Conservation (phyloP, 805 yeast species). For the Novakomyces olei region DNA sequence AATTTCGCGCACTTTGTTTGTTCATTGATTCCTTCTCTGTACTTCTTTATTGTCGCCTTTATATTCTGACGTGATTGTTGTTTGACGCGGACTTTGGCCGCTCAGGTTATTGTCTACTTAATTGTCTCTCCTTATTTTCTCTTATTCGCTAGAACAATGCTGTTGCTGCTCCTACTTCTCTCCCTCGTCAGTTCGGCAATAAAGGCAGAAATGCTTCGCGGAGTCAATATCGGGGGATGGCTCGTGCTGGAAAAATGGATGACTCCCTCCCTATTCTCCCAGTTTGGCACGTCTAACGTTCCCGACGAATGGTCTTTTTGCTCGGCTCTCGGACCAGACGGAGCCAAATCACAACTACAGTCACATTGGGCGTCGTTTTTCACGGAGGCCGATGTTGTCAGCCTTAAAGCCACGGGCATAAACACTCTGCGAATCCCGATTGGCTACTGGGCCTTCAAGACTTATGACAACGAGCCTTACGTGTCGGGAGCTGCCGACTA, state of each 20-base stretch:
- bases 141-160: too few species aligned
- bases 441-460: slow-evolving; percentile 67
- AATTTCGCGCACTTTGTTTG: too few species aligned
- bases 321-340: slow-evolving; percentile 34
- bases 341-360: slow-evolving; percentile 29
- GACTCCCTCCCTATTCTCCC: slow-evolving; percentile 30
- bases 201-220: slow-evolving; percentile 8
- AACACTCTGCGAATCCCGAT: slow-evolving; percentile 78
- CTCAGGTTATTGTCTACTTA: too few species aligned
- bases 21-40: too few species aligned
- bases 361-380: slow-evolving; percentile 63
- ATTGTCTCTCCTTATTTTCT: too few species aligned
- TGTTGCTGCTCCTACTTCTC: too few species aligned
- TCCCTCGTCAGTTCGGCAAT: too few species aligned
- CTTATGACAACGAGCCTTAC: slow-evolving; percentile 50
- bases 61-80: too few species aligned
- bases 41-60: too few species aligned
- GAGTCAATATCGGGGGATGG: slow-evolving; percentile 76
- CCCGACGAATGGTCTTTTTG: slow-evolving; percentile 56
- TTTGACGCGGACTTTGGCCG: too few species aligned
- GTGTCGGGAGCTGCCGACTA: slow-evolving; percentile 60
- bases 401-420: slow-evolving; percentile 38
- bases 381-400: slow-evolving; percentile 43
- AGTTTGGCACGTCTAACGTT: slow-evolving; percentile 42
- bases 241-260: slow-evolving; percentile 38